These are phyloP conservation scores for Endotrypanum monterogeii DNA, from an alignment of 208 protist genomes.

Conservation along the genomic window DNA sequence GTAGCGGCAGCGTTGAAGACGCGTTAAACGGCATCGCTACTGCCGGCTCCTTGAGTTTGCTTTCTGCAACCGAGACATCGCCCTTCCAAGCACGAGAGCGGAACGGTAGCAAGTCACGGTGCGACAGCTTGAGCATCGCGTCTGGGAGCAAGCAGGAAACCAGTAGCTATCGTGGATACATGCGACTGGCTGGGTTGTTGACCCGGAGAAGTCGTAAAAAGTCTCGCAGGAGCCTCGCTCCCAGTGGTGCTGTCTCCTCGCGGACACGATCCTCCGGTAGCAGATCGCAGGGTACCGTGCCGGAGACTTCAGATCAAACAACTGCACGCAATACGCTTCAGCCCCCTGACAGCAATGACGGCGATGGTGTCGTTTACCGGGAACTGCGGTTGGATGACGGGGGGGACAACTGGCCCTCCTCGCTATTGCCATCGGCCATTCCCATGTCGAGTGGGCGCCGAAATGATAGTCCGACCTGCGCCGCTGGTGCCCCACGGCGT, in stretches of 20 bases:
- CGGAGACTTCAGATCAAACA: neutral
- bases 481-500: neutral
- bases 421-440: neutral
- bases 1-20: slow-evolving; percentile 7
- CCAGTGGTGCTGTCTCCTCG: neutral
- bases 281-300: neutral
- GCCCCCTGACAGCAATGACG: neutral
- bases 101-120: neutral
- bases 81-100: slow-evolving; percentile 3
- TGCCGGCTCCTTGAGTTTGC: slow-evolving; percentile 18
- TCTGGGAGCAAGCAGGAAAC: neutral
- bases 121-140: neutral
- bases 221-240: slow-evolving; percentile 5
- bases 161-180: slow-evolving; percentile 10
- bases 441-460: neutral
- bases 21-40: neutral
- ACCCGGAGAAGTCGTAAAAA: slow-evolving; percentile 8
- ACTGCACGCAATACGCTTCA: slow-evolving; percentile 8
- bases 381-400: slow-evolving; percentile 9
- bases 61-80: slow-evolving; percentile 24
- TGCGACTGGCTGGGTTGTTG: slow-evolving; percentile 12
- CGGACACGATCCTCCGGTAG: neutral
- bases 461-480: neutral
- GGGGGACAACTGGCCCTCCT: slow-evolving; percentile 26
- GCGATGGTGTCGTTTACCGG: neutral